Evolutionary conservation across 2,329 filamentous ascomycete species (phyloP), one percentile per base, ranked within the genome.

Genomic region (Stagonosporopsis tanaceti): DNA sequence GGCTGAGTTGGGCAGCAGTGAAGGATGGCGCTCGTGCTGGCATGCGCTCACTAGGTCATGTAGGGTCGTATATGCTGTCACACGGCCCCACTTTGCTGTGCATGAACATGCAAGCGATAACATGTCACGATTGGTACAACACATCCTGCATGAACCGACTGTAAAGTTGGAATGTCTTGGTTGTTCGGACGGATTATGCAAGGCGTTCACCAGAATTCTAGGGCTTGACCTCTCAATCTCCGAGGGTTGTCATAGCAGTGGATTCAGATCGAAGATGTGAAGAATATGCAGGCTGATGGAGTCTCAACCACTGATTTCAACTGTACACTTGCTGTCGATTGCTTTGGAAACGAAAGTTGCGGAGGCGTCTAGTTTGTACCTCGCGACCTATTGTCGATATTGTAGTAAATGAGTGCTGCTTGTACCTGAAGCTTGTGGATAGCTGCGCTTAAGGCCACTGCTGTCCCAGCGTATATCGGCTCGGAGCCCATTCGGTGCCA

Each of bases 41-140:
- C 30, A 46, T 46, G 12, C 17, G 44, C 22, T 24, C 30, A 37
- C n/a, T 30, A 40, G 37, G 47, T 35, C 34, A 34, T 28, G 46
- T n/a, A 25, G 25, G 17, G 20, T 41, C 46, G 17, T 47, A 24
- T n/a, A 59, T 38, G 32, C 52, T 35, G 15, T 4, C 44, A 25
- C 44, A 22, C 39, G n/a, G 41, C 50, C 41, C 42, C 47, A 41
- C 37, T 34, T 22, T 24, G 37, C 11, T 34, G 15, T 53, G 50
- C 50, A 24, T 47, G 41, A 17, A 38, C 46, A 38, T 52, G 48
- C 44, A 53, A 42, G 50, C 38, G 28, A 25, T 14, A 12, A 7
- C 25, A 4, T 38, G 14, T 27, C 15, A 35, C 34, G 2, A 57
- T 57, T 47, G 45, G 34, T n/a, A 45, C 34, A 39, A 27, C 27